Conservation (phyloP, 1,284 basidiomycete species). For the Wolfiporia cocos region DNA sequence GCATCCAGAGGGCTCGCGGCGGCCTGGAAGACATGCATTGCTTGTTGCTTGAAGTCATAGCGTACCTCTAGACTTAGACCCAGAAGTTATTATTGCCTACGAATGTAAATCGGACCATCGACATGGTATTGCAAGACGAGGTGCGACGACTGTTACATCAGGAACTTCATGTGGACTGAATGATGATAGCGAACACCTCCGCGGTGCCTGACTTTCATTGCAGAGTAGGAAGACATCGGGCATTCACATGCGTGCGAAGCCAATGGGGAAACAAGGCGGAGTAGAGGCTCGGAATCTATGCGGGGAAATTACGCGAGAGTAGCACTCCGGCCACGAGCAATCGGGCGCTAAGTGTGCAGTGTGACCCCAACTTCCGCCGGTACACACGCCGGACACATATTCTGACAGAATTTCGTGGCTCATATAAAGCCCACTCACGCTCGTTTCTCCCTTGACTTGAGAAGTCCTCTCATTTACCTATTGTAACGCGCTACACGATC, state of each 20-base stretch:
- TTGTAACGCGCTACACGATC: conserved; percentile 3
- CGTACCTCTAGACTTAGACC: too few relatives aligned
- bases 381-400: conserved; percentile 3
- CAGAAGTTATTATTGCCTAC: too few relatives aligned
- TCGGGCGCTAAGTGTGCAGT: too few relatives aligned
- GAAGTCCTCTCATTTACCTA: conserved; percentile 15
- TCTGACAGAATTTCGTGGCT: conserved; percentile 8
- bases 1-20: too few relatives aligned
- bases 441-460: conserved; percentile 24
- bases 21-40: too few relatives aligned
- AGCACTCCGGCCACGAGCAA: conserved; percentile 18
- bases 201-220: not conserved
- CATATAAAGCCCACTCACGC: conserved; percentile 24
- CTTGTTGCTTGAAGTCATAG: too few relatives aligned
- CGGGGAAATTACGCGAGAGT: conserved; percentile 26
- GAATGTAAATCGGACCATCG: too few relatives aligned
- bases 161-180: too few relatives aligned
- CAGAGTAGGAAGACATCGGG: too few relatives aligned
- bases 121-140: too few relatives aligned
- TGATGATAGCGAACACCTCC: not conserved
- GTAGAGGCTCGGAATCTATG: conserved; percentile 9
- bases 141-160: too few relatives aligned
- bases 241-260: not conserved
- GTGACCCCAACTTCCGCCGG: conserved; percentile 9
- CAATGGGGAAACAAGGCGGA: conserved; percentile 1